phyloP scores from a whole-genome alignment of 1,139 yeast genomes.

The Entelexis paramagnoliae region DNA sequence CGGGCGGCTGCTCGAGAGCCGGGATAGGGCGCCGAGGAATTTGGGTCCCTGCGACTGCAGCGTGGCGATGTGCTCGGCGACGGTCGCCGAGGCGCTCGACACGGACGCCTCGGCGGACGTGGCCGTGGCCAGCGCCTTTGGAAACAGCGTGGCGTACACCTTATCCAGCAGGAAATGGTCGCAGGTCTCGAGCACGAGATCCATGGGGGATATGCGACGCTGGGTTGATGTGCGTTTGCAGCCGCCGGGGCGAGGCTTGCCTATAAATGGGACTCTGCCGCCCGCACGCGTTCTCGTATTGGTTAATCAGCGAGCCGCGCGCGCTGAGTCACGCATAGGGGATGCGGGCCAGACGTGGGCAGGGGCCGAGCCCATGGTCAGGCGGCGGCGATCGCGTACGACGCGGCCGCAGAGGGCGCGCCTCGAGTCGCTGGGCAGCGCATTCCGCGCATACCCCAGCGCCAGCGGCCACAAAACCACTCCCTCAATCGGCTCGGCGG shows the following conservation, averaged over 20 bases:
- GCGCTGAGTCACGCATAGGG: neutral
- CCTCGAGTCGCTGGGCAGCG: too few species aligned
- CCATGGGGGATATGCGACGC: constrained; percentile 49
- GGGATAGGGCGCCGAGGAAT: neutral
- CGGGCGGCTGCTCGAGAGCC: constrained; percentile 10
- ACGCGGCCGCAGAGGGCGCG: neutral
- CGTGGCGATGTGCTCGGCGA: constrained; percentile 10
- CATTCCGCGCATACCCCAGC: too few species aligned
- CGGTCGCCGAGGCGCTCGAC: constrained; percentile 7
- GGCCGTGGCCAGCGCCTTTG: constrained; percentile 26
- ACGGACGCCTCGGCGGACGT: constrained; percentile 15
- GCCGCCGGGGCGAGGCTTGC: neutral
- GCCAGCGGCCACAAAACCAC: too few species aligned
- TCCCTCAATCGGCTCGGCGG: too few species aligned
- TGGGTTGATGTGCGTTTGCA: neutral
- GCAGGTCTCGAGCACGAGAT: constrained; percentile 68
- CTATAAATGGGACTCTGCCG: neutral
- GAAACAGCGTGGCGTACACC: constrained; percentile 52
- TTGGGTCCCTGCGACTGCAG: constrained; percentile 10
- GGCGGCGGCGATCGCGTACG: constrained; percentile 1
- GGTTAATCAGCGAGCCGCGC: neutral
- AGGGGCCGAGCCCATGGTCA: neutral
- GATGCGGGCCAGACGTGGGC: neutral
- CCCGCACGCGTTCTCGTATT: constrained; percentile 5
- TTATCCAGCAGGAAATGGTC: constrained; percentile 67